These are phyloP conservation scores for Apiospora arundinis DNA, from an alignment of 2,329 filamentous ascomycete genomes.

Conservation along the genomic window DNA sequence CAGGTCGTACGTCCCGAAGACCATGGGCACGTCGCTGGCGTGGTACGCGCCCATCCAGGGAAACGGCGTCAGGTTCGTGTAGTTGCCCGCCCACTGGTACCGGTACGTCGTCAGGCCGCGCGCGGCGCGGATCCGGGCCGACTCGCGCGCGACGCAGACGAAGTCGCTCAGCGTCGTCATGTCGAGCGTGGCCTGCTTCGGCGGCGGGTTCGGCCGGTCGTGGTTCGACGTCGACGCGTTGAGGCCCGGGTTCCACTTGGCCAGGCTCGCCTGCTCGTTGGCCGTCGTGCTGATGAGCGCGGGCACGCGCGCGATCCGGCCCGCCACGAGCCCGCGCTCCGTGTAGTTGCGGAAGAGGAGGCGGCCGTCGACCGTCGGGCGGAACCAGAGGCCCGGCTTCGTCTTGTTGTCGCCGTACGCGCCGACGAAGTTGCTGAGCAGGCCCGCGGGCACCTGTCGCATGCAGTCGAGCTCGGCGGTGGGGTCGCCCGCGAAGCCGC, in stretches of 20 bases:
- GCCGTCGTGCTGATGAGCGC: slow-evolving; percentile 41
- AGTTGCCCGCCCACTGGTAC: slow-evolving; percentile 48
- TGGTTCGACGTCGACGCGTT: slow-evolving; percentile 35
- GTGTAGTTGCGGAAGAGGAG: slow-evolving; percentile 42
- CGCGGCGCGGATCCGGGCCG: slow-evolving; percentile 31
- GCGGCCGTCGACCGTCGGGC: slow-evolving; percentile 37
- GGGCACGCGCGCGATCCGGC: slow-evolving; percentile 36
- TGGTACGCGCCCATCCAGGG: slow-evolving; percentile 52
- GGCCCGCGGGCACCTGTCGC: slow-evolving; percentile 40
- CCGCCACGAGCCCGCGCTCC: slow-evolving; percentile 32
- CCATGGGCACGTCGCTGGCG: slow-evolving; percentile 44
- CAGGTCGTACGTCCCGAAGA: slow-evolving; percentile 46
- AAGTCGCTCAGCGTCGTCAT: slow-evolving; percentile 33
- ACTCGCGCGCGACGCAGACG: slow-evolving; percentile 28
- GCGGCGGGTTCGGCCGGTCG: slow-evolving; percentile 35
- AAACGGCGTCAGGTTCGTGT: slow-evolving; percentile 46
- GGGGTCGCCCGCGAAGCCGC: slow-evolving; percentile 25
- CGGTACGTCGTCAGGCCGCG: slow-evolving; percentile 30
- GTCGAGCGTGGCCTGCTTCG: slow-evolving; percentile 24
- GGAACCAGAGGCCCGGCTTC: slow-evolving; percentile 35
- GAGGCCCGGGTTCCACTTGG: slow-evolving; percentile 33
- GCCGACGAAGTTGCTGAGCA: slow-evolving; percentile 28
- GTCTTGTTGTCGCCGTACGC: slow-evolving; percentile 27
- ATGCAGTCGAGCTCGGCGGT: slow-evolving; percentile 44
- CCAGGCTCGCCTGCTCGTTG: slow-evolving; percentile 40